These are phyloP conservation scores for Euphrasia confusa DNA, from an alignment of 257 asterid genomes.

Conservation along the genomic window DNA sequence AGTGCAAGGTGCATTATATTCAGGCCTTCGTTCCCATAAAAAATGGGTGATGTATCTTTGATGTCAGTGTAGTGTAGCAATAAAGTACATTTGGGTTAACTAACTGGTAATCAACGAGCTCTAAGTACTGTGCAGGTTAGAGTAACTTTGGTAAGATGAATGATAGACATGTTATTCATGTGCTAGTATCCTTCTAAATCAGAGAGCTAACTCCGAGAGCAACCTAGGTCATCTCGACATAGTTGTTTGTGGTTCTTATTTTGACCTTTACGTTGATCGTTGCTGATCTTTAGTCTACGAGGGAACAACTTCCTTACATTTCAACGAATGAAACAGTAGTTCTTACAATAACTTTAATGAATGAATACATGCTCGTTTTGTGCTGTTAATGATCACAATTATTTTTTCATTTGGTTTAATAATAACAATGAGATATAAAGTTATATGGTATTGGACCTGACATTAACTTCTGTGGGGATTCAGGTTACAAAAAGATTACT, in stretches of 20 bases:
- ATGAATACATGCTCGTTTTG: too few species aligned
- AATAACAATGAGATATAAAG: background rate
- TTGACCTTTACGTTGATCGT: background rate
- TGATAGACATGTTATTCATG: background rate
- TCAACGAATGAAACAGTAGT: background rate
- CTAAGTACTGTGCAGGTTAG: background rate
- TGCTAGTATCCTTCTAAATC: too few species aligned
- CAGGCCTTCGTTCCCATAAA: slow-evolving; percentile 13
- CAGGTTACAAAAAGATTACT: slow-evolving; percentile 8
- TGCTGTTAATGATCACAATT: background rate
- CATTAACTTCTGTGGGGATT: background rate
- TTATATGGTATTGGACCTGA: background rate
- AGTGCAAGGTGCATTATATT: slow-evolving; percentile 14
- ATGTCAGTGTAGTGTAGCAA: too few species aligned
- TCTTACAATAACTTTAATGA: background rate
- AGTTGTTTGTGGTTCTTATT: background rate
- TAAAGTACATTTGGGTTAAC: too few species aligned
- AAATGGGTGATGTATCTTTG: background rate
- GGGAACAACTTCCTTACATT: background rate
- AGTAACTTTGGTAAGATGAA: background rate
- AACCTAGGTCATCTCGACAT: background rate
- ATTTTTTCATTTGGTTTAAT: background rate
- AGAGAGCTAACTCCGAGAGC: too few species aligned
- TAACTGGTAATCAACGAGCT: background rate
- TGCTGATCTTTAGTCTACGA: background rate